Evolutionary conservation across 2,329 filamentous ascomycete species (phyloP), one percentile per base, ranked within the genome.

Genomic region (Rutstroemia sydowiana): DNA sequence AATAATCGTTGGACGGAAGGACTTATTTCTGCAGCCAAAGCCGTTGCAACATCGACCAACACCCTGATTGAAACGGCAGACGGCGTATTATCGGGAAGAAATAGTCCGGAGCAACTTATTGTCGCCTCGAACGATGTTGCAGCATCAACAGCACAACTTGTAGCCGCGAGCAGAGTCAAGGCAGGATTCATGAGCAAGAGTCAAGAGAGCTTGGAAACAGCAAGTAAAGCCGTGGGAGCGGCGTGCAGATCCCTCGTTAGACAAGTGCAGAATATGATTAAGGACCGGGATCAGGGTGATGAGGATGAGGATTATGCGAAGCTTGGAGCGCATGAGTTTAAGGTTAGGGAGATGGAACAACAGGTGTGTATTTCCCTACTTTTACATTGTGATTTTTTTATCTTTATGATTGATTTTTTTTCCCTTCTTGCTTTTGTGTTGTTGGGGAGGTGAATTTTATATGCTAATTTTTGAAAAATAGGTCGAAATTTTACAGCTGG

Each of bases 1-100:
- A 96, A 98, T 79, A 98, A 97, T 73, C 82, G 93, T 48, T 98
- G 93, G 93, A 98, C 93, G 0, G 93, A 98, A 66, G 93, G 93
- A 44, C 82, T 98, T 55, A 96, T 98, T 66, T 95, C 89, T 34
- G 93, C 93, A 0, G 92, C 93, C 58, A 98, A 98, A 73, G 93
- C 93, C 1, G 93, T 98, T 16, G 93, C 93, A 3, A 79, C 80
- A 1, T 95, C 90, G 14, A 98, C 93, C 10, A 97, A 96, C 72
- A 93, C 85, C 39, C 81, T 98, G 60, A 98, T 98, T 65, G 93
- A 98, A 76, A 98, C 93, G 6, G 93, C 93, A 0, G 93, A 98
- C 65, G 93, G 92, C 18, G 93, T 98, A 36, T 84, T 98, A 52
- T 91, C 85, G 1, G 87, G 86, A 47, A 87, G 92, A 61, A 95